Percentiles rank a stretch among this genome's conserved stretches.
phyloP scores from a whole-genome alignment of 257 asterid genomes.

The Jacaranda copaia region DNA sequence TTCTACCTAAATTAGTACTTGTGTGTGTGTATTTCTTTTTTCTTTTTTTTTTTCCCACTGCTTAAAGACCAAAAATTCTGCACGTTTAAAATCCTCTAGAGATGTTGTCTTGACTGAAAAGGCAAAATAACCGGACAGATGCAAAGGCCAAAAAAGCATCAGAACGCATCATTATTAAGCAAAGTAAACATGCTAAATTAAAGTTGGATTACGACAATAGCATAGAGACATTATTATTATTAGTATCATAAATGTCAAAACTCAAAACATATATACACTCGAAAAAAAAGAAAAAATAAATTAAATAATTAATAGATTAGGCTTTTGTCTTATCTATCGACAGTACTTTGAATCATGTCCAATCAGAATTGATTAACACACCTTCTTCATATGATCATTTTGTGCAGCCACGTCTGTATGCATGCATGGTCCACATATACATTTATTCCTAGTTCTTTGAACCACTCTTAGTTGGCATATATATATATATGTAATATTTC shows the following conservation, averaged over 20 bases:
- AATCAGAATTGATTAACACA: too few species aligned
- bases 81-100: neutral
- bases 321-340: neutral
- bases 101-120: constrained; percentile 23
- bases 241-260: too few species aligned
- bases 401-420: neutral
- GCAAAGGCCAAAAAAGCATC: neutral
- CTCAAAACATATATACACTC: too few species aligned
- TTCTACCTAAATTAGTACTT: too few species aligned
- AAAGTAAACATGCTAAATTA: too few species aligned
- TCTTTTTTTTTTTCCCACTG: neutral
- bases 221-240: too few species aligned
- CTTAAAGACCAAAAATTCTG: neutral
- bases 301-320: too few species aligned
- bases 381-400: neutral
- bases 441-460: constrained; percentile 26
- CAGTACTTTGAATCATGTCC: neutral
- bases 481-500: neutral
- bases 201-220: too few species aligned
- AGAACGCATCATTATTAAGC: too few species aligned
- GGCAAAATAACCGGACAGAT: constrained; percentile 4
- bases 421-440: neutral
- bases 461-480: constrained; percentile 36
- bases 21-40: too few species aligned
- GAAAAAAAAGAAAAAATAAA: too few species aligned